Percentiles rank a stretch among this genome's conserved stretches.
Conservation (phyloP, 2,329 filamentous ascomycete species). For the Diaporthe sp. region DNA sequence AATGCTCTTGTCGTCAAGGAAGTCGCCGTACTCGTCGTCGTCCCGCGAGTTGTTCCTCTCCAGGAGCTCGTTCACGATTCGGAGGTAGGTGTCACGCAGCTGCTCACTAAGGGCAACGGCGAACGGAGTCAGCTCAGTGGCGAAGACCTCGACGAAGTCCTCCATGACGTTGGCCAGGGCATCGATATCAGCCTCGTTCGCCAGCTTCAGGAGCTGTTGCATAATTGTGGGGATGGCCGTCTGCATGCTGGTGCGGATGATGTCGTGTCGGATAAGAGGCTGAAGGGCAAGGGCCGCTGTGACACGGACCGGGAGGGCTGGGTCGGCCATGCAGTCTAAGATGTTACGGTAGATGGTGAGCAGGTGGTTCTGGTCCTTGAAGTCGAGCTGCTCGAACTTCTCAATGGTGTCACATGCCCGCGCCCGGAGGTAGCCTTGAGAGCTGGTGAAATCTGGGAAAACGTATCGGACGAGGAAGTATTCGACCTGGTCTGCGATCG, state of each 20-base stretch:
- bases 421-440: slow-evolving; percentile 91
- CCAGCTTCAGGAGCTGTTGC: slow-evolving; percentile 96
- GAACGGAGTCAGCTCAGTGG: slow-evolving; percentile 95
- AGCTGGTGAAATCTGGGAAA: slow-evolving; percentile 96
- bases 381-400: slow-evolving; percentile 97
- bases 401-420: slow-evolving; percentile 97
- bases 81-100: slow-evolving; percentile 93
- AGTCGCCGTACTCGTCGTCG: slow-evolving; percentile 86
- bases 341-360: slow-evolving; percentile 97
- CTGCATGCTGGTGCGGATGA: slow-evolving; percentile 96
- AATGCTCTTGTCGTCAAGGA: slow-evolving; percentile 97
- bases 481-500: slow-evolving; percentile 96
- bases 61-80: slow-evolving; percentile 91
- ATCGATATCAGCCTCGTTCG: slow-evolving; percentile 98
- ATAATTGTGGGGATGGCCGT: slow-evolving; percentile 98
- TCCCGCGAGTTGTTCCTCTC: slow-evolving; percentile 86
- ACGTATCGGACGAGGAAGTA: slow-evolving; percentile 99
- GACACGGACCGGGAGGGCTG: slow-evolving; percentile 92
- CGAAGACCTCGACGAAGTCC: slow-evolving; percentile 98
- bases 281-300: slow-evolving; percentile 95
- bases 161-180: slow-evolving; percentile 99
- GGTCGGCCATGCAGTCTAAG: slow-evolving; percentile 94
- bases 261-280: slow-evolving; percentile 93
- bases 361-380: slow-evolving; percentile 95
- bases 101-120: slow-evolving; percentile 97